Percentiles rank a stretch among this genome's conserved stretches.
Conservation (phyloP, 2,329 filamentous ascomycete genomes). For the Aspergillus sp. region DNA sequence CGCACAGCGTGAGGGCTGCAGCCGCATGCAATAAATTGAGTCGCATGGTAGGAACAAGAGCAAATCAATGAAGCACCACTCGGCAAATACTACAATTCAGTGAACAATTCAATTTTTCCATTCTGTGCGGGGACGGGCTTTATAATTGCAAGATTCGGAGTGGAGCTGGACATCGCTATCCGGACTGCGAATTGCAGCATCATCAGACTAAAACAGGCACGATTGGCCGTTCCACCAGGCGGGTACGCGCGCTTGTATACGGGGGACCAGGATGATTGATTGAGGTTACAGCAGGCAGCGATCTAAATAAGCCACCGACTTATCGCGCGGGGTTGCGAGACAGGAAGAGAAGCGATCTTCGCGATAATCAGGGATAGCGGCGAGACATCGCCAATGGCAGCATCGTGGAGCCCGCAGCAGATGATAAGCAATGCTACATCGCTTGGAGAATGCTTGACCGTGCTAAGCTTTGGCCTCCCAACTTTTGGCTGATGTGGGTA, state of each 20-base stretch:
- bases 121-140: neutral
- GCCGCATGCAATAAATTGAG: slow-evolving; percentile 27
- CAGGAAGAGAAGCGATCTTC: neutral
- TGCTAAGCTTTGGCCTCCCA: neutral
- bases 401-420: neutral
- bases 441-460: neutral
- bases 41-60: slow-evolving; percentile 22
- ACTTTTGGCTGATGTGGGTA: no score
- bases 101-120: neutral
- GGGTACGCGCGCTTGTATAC: neutral
- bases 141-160: neutral
- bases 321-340: neutral
- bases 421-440: slow-evolving; percentile 13
- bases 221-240: neutral
- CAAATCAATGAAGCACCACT: neutral
- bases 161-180: neutral
- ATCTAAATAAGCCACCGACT: neutral
- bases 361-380: neutral
- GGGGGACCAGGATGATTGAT: neutral
- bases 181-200: neutral
- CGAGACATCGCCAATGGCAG: neutral
- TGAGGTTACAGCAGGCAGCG: slow-evolving; percentile 4
- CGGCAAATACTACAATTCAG: neutral
- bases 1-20: slow-evolving; percentile 21
- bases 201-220: neutral